A percentile compares a stretch with the other conserved stretches of the same genome.
These are phyloP conservation scores for Mycosphaerelloides madeirae DNA, from an alignment of 2,329 filamentous ascomycete species.

Conservation along the genomic window DNA sequence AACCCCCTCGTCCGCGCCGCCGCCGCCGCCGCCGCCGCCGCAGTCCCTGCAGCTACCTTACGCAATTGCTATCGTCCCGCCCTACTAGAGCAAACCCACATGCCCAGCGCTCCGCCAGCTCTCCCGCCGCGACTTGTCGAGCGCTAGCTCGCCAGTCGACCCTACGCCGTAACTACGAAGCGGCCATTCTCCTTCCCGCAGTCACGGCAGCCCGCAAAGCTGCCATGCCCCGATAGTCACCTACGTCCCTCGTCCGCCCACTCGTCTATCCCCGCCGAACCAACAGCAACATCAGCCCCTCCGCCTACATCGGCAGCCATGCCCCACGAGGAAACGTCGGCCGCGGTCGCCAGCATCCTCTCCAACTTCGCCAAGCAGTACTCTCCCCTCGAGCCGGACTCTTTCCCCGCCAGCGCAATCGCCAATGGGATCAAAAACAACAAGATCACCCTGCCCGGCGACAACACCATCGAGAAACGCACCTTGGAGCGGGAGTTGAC, in stretches of 20 bases:
- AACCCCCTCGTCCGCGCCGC: no score
- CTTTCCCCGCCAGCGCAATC: conserved; percentile 42
- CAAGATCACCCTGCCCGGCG: conserved; percentile 69
- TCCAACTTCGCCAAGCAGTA: conserved; percentile 48
- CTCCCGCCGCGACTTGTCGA: conserved; percentile 10
- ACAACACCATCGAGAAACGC: conserved; percentile 68
- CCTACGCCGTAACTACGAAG: conserved; percentile 18
- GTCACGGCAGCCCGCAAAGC: conserved; percentile 9
- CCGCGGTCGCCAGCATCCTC: conserved; percentile 37
- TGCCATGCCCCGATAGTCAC: conserved; percentile 10
- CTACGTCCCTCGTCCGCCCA: conserved; percentile 8
- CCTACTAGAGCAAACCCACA: no score
- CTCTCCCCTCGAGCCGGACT: conserved; percentile 39
- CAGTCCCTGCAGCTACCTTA: neutral
- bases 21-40: neutral
- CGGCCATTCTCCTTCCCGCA: conserved; percentile 12
- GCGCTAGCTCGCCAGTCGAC: conserved; percentile 15
- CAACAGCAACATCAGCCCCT: conserved; percentile 5
- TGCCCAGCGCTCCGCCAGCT: neutral
- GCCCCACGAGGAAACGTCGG: conserved; percentile 31
- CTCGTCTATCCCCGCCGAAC: conserved; percentile 18
- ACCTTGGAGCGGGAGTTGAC: conserved; percentile 78
- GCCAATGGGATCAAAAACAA: conserved; percentile 49
- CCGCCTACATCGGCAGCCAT: conserved; percentile 13
- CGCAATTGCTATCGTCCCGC: neutral